Percentiles rank a stretch among this genome's conserved stretches.
phyloP scores from a whole-genome alignment of 192 early-diverging fungal genomes.

The Linnemannia hyalina region DNA sequence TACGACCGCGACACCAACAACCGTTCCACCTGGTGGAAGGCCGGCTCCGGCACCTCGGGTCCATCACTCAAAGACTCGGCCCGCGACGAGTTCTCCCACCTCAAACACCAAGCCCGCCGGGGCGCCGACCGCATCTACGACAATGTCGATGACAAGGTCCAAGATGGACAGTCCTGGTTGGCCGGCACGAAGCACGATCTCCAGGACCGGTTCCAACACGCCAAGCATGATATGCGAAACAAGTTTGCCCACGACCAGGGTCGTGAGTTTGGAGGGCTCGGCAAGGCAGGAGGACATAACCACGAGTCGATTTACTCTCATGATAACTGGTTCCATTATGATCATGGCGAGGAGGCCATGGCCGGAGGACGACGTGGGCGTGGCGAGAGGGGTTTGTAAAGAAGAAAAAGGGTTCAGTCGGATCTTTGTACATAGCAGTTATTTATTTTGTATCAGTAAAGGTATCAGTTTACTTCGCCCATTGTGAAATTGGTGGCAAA shows the following conservation, averaged over 20 bases:
- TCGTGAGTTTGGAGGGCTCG: constrained; percentile 21
- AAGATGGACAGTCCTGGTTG: constrained; percentile 17
- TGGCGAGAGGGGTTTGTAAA: constrained; percentile 42
- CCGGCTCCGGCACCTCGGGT: constrained; percentile 3
- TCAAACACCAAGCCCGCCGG: constrained; percentile 19
- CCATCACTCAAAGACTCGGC: constrained; percentile 6
- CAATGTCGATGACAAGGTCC: constrained; percentile 22
- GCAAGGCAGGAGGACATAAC: neutral
- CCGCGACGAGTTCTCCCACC: constrained; percentile 10
- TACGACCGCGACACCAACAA: constrained; percentile 15
- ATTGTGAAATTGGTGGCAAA: neutral
- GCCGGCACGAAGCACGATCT: constrained; percentile 19
- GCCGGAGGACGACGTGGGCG: neutral
- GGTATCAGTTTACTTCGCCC: neutral
- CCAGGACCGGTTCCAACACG: constrained; percentile 29
- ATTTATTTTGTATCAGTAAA: neutral
- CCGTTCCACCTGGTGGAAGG: constrained; percentile 36
- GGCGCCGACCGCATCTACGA: constrained; percentile 20
- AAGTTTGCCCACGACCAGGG: constrained; percentile 34
- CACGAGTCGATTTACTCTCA: constrained; percentile 34
- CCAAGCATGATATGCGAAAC: constrained; percentile 9
- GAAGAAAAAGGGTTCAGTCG: neutral
- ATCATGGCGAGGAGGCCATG: constrained; percentile 10
- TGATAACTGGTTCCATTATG: constrained; percentile 54
- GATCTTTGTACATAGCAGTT: neutral